These are phyloP conservation scores for Globisporangium spinosum DNA, from an alignment of 352 stramenopile species.

Conservation along the genomic window DNA sequence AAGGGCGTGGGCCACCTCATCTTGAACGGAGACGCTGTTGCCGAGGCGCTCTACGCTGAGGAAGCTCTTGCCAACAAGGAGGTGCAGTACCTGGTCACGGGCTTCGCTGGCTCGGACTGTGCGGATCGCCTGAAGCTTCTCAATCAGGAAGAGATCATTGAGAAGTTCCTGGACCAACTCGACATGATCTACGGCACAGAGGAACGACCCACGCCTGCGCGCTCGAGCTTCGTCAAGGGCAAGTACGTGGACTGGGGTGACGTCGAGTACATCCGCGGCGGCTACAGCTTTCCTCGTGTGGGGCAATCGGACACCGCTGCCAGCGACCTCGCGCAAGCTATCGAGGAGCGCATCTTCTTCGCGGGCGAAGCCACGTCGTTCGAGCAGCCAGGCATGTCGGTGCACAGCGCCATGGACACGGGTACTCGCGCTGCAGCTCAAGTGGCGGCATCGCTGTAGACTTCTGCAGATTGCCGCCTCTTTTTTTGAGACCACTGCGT, in stretches of 20 bases:
- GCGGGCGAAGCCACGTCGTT: constrained; percentile 78
- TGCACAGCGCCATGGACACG: constrained; percentile 80
- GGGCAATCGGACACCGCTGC: constrained; percentile 62
- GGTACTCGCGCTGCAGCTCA: constrained; percentile 59
- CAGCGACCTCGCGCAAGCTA: constrained; percentile 46
- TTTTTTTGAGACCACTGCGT: constrained; percentile 3
- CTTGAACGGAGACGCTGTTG: constrained; percentile 42
- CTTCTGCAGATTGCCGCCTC: neutral
- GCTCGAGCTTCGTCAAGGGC: constrained; percentile 58
- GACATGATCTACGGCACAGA: constrained; percentile 71
- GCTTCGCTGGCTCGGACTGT: constrained; percentile 64
- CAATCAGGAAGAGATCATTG: constrained; percentile 48
- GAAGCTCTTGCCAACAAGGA: constrained; percentile 15
- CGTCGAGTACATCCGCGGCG: constrained; percentile 59
- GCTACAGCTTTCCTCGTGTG: constrained; percentile 75
- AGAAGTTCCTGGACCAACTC: constrained; percentile 64
- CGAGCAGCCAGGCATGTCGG: constrained; percentile 78
- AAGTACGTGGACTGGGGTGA: constrained; percentile 81
- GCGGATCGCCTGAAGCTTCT: constrained; percentile 51
- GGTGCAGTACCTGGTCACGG: constrained; percentile 69
- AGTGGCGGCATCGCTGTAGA: constrained; percentile 40
- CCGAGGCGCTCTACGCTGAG: constrained; percentile 14
- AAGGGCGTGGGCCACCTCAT: constrained; percentile 58
- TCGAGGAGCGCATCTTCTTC: constrained; percentile 76
- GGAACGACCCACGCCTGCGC: constrained; percentile 50